Base-by-base conservation (phyloP, 1,284 basidiomycete species). In the Trametes versicolor region DNA sequence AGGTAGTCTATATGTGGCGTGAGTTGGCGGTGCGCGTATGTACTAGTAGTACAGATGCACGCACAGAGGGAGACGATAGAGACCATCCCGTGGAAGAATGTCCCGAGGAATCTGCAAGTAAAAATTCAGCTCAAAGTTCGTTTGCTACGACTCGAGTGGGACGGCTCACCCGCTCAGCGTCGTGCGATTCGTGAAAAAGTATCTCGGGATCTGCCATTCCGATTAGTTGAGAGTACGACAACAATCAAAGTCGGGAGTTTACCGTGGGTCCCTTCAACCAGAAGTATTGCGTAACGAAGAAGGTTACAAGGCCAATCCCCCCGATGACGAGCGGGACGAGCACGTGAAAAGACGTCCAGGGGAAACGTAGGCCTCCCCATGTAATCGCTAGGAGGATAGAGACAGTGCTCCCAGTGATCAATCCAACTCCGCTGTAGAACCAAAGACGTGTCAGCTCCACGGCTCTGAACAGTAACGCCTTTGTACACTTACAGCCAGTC, bases 401-500 rank as follows among this genome's bases (percentile, higher is more conserved):
- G 2, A 60, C 63, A 5, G 69, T 66, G 49, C 67, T 64, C 0
- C 52, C 65, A 7, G 68, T 65, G 10, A 73, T 59, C 21, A 73
- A 29, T 3, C 37, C 34, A 27, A 65, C 69, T 1, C 71, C 71
- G 15, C 71, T 73, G n/a, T 17, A 1, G 1, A 2, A n/a, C 13
- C 5, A 4, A 43, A 17, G n/a, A 17, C 12, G 23, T 13, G 27
- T 41, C 21, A 58, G 7, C 19, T 19, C 10, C n/a, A 27, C 12
- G 17, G 36, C 17, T 1, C 17, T 13, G 6, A 10, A 9, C 8
- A 29, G 37, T 25, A 25, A 27, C 5, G 34, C 8, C 4, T 2
- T 15, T 23, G 2, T 21, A 4, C 4, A 72, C 79, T 47, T 63
- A 79, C 80, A 74, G 63, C 78, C 78, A 80, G 60, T 82, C 80